Evolutionary conservation across 129 eudicot species (phyloP).

Genomic region (Ambrosia trifida): DNA sequence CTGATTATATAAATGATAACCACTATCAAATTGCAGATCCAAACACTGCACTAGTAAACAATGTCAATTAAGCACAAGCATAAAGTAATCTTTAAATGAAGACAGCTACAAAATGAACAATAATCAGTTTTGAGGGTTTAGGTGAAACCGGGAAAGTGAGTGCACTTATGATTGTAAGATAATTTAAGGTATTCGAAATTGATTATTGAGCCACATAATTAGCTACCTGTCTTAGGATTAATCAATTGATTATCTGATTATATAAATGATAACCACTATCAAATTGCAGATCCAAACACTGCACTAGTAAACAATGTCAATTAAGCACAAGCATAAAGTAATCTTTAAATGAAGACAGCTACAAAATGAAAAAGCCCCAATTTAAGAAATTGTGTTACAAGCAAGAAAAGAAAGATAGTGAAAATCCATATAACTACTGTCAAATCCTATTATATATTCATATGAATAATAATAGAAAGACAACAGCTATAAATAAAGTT

Average conservation of each 20-base stretch:
- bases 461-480: conserved; percentile 6
- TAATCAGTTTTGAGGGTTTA: neutral
- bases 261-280: neutral
- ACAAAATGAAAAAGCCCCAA: neutral
- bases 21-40: neutral
- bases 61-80: neutral
- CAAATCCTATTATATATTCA: neutral
- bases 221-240: neutral
- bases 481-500: neutral
- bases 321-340: neutral
- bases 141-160: neutral
- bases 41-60: conserved; percentile 3
- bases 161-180: neutral
- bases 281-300: conserved; percentile 3
- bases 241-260: neutral
- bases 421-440: neutral
- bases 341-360: neutral
- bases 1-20: neutral
- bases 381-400: neutral
- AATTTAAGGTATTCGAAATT: neutral
- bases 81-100: conserved; percentile 9
- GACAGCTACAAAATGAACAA: neutral
- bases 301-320: neutral
- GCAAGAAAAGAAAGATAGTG: neutral
- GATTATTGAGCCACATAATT: neutral